Base-by-base conservation (phyloP, 2,329 filamentous ascomycete genomes). In the Diplodia sapinea region DNA sequence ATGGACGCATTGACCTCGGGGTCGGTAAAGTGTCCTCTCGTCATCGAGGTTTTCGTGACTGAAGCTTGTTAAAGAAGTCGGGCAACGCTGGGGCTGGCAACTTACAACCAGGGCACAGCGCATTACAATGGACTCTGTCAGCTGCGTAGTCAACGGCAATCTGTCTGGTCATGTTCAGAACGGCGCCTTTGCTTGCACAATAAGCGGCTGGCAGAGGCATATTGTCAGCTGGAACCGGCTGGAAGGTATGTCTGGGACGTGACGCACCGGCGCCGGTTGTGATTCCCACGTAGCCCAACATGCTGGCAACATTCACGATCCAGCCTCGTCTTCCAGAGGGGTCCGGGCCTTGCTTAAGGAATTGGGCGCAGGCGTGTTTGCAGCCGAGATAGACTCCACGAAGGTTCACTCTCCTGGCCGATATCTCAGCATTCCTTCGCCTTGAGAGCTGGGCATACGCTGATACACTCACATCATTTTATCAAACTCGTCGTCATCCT, bases 171-270 rank as follows among this genome's bases (percentile, higher is more conserved):
- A 86, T 74, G 47, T 79, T 75, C 8, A 80, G 73, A 4, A 83
- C 81, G 0, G 82, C 83, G 5, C 80, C 81, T 70, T 85, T 85
- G 54, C 77, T 80, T 2, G 82, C 80, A 65, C 80, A 82, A 70
- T 85, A 85, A 20, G 76, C 74, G 23, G 57, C 57, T 62, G 26
- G 13, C 40, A 15, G 23, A 23, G 36, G 31, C 9, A 78, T 38
- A 4, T 76, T 74, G 70, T 67, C 17, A 43, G 20, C 38, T 23
- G 47, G 29, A 15, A 49, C 11, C 20, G n/a, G 17, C 9, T 15
- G 8, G 8, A 13, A 29, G 31, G 11, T 7, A 38, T 4, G 36
- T 13, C 23, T 17, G 12, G 36, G 9, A 17, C n/a, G 26, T 9
- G 26, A 49, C 40, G 31, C 4, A 62, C 65, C 65, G 15, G 65